A percentile compares a stretch with the other conserved stretches of the same genome.
phyloP scores from a whole-genome alignment of 2,329 filamentous ascomycete species.

The Ascochyta koolunga region DNA sequence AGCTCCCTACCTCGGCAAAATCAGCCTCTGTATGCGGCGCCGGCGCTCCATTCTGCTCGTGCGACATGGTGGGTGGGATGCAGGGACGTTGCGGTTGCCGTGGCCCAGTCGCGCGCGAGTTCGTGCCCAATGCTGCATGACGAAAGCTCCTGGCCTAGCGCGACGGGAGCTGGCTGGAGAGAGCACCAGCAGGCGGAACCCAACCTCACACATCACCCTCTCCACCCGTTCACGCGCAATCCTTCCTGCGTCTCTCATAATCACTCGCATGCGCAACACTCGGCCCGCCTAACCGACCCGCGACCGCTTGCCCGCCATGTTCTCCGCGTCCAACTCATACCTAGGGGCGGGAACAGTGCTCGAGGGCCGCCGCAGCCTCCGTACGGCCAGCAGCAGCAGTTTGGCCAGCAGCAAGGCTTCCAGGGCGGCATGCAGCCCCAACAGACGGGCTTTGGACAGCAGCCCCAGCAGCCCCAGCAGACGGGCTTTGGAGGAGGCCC shows the following conservation, averaged over 20 bases:
- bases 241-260: conserved; percentile 18
- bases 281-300: conserved; percentile 23
- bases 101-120: conserved; percentile 20
- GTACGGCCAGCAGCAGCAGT: conserved; percentile 54
- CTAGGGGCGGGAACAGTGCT: conserved; percentile 78
- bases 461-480: conserved; percentile 68
- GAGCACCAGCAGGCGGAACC: conserved; percentile 28
- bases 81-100: conserved; percentile 18
- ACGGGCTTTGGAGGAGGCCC: conserved; percentile 61
- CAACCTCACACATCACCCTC: conserved; percentile 32
- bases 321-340: conserved; percentile 86
- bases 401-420: conserved; percentile 61
- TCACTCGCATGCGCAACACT: conserved; percentile 30
- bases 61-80: conserved; percentile 36
- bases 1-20: conserved; percentile 40
- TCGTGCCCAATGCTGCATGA: conserved; percentile 31
- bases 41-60: conserved; percentile 37
- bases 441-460: conserved; percentile 59
- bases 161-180: conserved; percentile 26
- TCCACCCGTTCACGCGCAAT: conserved; percentile 23
- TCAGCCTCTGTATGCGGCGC: conserved; percentile 38
- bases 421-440: conserved; percentile 54
- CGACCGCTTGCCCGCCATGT: conserved; percentile 66
- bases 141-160: conserved; percentile 38
- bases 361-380: conserved; percentile 64